Conservation (phyloP, 495 filamentous ascomycete genomes). For the Penicillium crystallinum region DNA sequence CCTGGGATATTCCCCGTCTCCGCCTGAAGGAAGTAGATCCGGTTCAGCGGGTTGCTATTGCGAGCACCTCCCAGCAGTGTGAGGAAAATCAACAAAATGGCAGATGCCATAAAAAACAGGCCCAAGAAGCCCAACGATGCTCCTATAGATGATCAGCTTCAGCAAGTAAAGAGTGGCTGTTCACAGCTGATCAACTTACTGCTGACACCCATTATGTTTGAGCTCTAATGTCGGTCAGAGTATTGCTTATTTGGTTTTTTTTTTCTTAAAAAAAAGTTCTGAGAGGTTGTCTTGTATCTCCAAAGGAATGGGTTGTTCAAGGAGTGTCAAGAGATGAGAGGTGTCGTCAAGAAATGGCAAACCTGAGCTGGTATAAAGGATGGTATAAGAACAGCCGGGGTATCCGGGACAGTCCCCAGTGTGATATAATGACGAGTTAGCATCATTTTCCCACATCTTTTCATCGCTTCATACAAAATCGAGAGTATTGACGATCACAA, state of each 20-base stretch:
- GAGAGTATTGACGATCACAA: constrained; percentile 20
- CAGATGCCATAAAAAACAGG: constrained; percentile 69
- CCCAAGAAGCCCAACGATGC: constrained; percentile 52
- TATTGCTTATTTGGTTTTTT: background rate
- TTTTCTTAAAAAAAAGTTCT: background rate
- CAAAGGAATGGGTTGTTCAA: background rate
- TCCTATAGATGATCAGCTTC: constrained; percentile 27
- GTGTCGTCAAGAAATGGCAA: background rate
- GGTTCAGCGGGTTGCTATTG: constrained; percentile 55
- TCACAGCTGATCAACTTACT: constrained; percentile 20
- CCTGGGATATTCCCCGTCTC: constrained; percentile 64
- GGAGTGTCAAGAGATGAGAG: background rate
- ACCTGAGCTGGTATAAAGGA: background rate
- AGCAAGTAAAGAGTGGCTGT: background rate
- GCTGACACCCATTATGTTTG: constrained; percentile 28
- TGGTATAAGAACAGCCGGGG: constrained; percentile 7
- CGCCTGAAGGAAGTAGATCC: constrained; percentile 79
- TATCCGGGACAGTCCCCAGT: constrained; percentile 8
- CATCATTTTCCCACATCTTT: constrained; percentile 8
- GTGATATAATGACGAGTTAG: constrained; percentile 9
- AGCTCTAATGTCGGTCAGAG: background rate
- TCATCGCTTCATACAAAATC: constrained; percentile 2
- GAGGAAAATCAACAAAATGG: constrained; percentile 74
- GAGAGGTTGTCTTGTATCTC: background rate
- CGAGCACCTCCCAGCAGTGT: constrained; percentile 67